Conservation (phyloP, 768 basidiomycete genomes). For the Pleurotus tuber-regium region DNA sequence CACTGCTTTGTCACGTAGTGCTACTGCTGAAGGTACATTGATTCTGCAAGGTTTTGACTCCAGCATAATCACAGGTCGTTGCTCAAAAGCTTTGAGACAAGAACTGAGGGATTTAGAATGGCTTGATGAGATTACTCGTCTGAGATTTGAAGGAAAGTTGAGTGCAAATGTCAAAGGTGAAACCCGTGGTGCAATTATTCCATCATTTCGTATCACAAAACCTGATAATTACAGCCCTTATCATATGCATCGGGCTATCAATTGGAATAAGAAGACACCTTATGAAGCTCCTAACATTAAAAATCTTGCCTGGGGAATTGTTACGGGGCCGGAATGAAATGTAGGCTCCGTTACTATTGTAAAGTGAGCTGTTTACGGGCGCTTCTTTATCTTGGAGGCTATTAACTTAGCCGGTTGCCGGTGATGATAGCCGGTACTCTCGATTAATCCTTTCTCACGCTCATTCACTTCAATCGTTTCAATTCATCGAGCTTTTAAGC, state of each 20-base stretch:
- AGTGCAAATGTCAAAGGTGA: constrained; percentile 14
- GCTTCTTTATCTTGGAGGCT: too few species aligned
- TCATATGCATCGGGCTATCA: constrained; percentile 15
- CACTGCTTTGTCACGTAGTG: constrained; percentile 26
- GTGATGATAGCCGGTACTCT: too few species aligned
- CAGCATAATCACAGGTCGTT: constrained; percentile 22
- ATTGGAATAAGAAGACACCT: constrained; percentile 18
- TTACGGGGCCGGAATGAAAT: too few species aligned
- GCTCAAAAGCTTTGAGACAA: constrained; percentile 25
- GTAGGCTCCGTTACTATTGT: too few species aligned
- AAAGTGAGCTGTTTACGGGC: too few species aligned
- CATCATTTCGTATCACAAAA: constrained; percentile 18
- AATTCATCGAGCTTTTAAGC: too few species aligned
- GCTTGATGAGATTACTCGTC: constrained; percentile 30
- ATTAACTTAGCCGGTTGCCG: too few species aligned
- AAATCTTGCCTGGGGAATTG: background rate
- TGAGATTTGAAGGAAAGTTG: constrained; percentile 20
- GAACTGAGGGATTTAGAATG: constrained; percentile 33
- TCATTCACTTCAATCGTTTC: too few species aligned
- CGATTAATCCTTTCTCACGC: too few species aligned
- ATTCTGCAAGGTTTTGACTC: constrained; percentile 25
- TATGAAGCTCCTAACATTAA: constrained; percentile 5
- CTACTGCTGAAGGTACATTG: constrained; percentile 19
- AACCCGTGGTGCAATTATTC: constrained; percentile 21
- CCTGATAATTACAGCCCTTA: constrained; percentile 19